These are phyloP conservation scores for Aspergillus niger DNA, from an alignment of 2,329 filamentous ascomycete species.

Conservation along the genomic window DNA sequence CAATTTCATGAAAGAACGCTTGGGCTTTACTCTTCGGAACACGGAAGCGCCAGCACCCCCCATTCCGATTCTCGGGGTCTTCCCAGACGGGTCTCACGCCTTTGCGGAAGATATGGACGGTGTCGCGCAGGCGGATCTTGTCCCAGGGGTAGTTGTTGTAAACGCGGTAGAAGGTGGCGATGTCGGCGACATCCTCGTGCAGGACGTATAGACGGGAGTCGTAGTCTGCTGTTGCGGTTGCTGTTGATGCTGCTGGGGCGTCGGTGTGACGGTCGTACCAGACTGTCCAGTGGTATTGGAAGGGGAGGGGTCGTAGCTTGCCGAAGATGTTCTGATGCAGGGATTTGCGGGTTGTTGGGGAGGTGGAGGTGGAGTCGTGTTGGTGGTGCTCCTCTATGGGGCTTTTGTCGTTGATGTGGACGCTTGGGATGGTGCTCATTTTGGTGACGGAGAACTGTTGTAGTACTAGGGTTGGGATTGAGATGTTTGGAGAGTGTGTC, in stretches of 20 bases:
- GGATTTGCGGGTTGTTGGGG: conserved; percentile 33
- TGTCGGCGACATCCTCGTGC: conserved; percentile 45
- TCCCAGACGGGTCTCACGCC: conserved; percentile 79
- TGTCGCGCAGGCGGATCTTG: conserved; percentile 74
- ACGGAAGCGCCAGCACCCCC: conserved; percentile 90
- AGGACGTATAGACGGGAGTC: conserved; percentile 40
- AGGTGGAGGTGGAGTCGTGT: conserved; percentile 4
- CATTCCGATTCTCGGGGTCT: conserved; percentile 80
- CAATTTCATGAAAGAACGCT: conserved; percentile 46
- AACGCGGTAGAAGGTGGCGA: conserved; percentile 70
- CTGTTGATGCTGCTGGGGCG: neutral
- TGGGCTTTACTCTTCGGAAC: conserved; percentile 72
- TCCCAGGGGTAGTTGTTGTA: conserved; percentile 79
- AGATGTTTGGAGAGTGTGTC: neutral
- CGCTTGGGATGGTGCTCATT: conserved; percentile 25
- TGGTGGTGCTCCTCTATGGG: conserved; percentile 21
- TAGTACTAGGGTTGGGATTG: neutral
- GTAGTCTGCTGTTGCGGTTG: conserved; percentile 23
- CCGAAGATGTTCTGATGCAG: conserved; percentile 48
- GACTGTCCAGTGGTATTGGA: conserved; percentile 52
- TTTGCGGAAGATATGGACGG: conserved; percentile 76
- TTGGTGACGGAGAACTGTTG: neutral
- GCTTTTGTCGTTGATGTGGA: conserved; percentile 25
- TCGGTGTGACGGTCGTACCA: conserved; percentile 49
- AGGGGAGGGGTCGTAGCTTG: conserved; percentile 49